Evolutionary conservation across 169 alveolate species (phyloP).

Genomic region (Plasmodium fragile): DNA sequence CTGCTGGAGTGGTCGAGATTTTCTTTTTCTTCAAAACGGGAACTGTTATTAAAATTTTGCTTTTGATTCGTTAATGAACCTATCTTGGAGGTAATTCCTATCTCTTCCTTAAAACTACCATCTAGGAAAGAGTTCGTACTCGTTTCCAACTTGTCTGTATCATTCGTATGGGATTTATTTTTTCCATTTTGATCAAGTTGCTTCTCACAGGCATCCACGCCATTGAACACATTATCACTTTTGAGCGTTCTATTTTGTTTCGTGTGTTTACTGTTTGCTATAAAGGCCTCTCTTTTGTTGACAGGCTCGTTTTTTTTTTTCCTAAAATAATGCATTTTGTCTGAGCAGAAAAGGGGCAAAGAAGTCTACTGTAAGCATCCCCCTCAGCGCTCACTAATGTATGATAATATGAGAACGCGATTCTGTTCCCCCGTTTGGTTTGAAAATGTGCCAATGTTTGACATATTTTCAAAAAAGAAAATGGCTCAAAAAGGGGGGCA

Average conservation of each 20-base stretch:
- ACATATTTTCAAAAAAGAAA: neutral
- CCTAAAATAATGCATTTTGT: slow-evolving; percentile 48
- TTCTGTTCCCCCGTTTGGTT: neutral
- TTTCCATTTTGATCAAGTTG: neutral
- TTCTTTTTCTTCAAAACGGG: neutral
- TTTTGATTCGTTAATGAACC: neutral
- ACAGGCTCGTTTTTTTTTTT: slow-evolving; percentile 39
- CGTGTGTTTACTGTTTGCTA: slow-evolving; percentile 25
- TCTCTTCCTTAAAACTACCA: slow-evolving; percentile 10
- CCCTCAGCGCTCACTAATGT: neutral
- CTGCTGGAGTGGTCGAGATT: neutral
- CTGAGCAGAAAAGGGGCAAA: neutral
- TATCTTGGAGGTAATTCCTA: neutral
- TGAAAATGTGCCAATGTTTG: neutral
- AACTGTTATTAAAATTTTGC: neutral
- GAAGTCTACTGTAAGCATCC: neutral
- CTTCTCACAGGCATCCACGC: neutral
- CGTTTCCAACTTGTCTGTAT: slow-evolving; percentile 2
- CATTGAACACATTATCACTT: slow-evolving; percentile 30
- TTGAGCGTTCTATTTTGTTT: slow-evolving; percentile 5
- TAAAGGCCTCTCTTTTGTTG: slow-evolving; percentile 46
- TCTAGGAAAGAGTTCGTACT: slow-evolving; percentile 44
- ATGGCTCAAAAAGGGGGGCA: neutral
- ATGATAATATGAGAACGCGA: neutral
- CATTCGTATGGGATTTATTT: neutral